phyloP scores from a whole-genome alignment of 352 stramenopile genomes.

The Pythium myriotylum region DNA sequence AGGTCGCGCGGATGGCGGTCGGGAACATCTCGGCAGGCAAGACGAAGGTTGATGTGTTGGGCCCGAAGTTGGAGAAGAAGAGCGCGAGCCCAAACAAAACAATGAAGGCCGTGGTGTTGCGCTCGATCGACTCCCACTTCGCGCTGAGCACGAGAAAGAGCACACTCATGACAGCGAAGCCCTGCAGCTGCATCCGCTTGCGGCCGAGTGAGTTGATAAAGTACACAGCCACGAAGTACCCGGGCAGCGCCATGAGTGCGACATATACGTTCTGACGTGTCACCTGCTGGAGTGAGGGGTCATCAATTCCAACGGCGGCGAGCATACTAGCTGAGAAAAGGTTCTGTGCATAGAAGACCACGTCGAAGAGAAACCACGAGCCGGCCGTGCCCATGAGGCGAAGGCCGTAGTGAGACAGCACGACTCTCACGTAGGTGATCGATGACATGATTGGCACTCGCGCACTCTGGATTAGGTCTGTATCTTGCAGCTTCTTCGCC shows the following conservation, averaged over 20 bases:
- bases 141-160: slow-evolving; percentile 65
- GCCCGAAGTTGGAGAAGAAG: slow-evolving; percentile 88
- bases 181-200: slow-evolving; percentile 74
- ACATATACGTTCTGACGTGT: slow-evolving; percentile 65
- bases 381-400: slow-evolving; percentile 66
- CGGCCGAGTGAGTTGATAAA: slow-evolving; percentile 74
- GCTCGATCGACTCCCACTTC: slow-evolving; percentile 61
- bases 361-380: slow-evolving; percentile 88
- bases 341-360: slow-evolving; percentile 82
- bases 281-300: slow-evolving; percentile 52
- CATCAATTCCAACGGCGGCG: slow-evolving; percentile 51
- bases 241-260: slow-evolving; percentile 72
- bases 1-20: slow-evolving; percentile 85
- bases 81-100: slow-evolving; percentile 74
- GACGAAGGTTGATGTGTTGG: slow-evolving; percentile 78
- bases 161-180: slow-evolving; percentile 69
- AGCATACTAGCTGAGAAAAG: slow-evolving; percentile 78
- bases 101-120: slow-evolving; percentile 62
- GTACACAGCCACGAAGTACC: slow-evolving; percentile 80
- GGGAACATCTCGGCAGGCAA: slow-evolving; percentile 88
- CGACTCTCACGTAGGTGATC: slow-evolving; percentile 32
- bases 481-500: slow-evolving; percentile 12
- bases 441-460: neutral
- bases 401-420: slow-evolving; percentile 51
- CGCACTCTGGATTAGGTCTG: neutral